Evolutionary conservation across 768 basidiomycete species (phyloP).

Genomic region (Hygrophorus pudorinus): DNA sequence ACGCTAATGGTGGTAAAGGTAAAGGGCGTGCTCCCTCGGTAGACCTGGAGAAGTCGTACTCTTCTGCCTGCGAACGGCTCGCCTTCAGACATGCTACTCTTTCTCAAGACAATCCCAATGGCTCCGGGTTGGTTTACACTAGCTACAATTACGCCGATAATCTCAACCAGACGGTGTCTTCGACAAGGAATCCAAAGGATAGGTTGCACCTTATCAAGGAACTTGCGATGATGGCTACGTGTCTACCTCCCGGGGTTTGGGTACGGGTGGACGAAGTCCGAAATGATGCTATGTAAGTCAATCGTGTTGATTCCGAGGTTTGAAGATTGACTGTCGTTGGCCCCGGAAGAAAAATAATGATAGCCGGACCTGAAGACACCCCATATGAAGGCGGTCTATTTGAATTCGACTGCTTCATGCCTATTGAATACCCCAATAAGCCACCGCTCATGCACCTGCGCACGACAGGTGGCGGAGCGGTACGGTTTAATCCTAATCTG

Average conservation of each 20-base stretch:
- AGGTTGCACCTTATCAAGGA: constrained; percentile 46
- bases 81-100: constrained; percentile 37
- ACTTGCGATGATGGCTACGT: constrained; percentile 44
- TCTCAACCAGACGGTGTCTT: constrained; percentile 22
- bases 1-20: constrained; percentile 8
- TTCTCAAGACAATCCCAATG: constrained; percentile 10
- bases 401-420: constrained; percentile 50
- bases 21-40: constrained; percentile 5
- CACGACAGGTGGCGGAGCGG: constrained; percentile 40
- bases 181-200: constrained; percentile 34
- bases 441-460: constrained; percentile 41
- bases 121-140: constrained; percentile 17
- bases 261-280: constrained; percentile 48
- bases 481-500: constrained; percentile 49
- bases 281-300: constrained; percentile 42
- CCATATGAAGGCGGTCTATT: constrained; percentile 46
- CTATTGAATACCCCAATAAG: constrained; percentile 35
- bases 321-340: constrained; percentile 6
- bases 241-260: constrained; percentile 47
- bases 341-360: constrained; percentile 38
- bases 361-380: constrained; percentile 46
- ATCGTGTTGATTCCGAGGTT: constrained; percentile 1
- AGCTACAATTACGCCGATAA: constrained; percentile 25
- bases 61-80: constrained; percentile 33
- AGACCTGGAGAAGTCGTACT: constrained; percentile 25